These are phyloP conservation scores for Prunus mira DNA, from an alignment of 306 rosid species.

Conservation along the genomic window DNA sequence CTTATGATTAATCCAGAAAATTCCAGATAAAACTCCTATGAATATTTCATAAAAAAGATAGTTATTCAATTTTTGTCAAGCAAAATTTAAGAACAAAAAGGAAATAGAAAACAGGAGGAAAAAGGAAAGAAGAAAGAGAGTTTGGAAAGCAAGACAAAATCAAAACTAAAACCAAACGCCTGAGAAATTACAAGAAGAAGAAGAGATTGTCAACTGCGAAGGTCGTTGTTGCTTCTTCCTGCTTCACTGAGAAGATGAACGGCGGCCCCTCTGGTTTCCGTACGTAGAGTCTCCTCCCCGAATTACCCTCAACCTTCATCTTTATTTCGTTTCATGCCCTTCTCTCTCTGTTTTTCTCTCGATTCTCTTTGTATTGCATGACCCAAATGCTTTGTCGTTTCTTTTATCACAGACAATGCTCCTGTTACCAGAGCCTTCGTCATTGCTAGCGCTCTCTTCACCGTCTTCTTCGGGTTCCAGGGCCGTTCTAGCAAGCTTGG, in stretches of 20 bases:
- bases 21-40: no score
- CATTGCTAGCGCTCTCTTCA: conserved; percentile 64
- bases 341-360: not conserved
- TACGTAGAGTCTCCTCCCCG: conserved; percentile 34
- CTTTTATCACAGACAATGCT: conserved; percentile 78
- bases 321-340: not conserved
- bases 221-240: conserved; percentile 37
- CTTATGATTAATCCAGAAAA: no score
- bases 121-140: not conserved
- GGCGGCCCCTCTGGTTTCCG: conserved; percentile 99
- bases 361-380: conserved; percentile 17
- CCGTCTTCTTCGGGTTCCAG: conserved; percentile 88
- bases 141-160: not conserved
- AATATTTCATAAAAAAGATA: no score
- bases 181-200: not conserved
- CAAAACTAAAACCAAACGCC: not conserved
- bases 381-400: conserved; percentile 34
- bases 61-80: no score
- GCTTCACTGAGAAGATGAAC: conserved; percentile 77
- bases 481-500: conserved; percentile 77
- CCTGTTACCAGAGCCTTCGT: conserved; percentile 77
- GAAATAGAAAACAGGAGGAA: no score
- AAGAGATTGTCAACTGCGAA: conserved; percentile 17
- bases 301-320: conserved; percentile 1
- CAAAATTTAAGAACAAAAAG: no score